A percentile compares a stretch with the other conserved stretches of the same genome.
Conservation (phyloP, 2,329 filamentous ascomycete species). For the Camillea tinctor region DNA sequence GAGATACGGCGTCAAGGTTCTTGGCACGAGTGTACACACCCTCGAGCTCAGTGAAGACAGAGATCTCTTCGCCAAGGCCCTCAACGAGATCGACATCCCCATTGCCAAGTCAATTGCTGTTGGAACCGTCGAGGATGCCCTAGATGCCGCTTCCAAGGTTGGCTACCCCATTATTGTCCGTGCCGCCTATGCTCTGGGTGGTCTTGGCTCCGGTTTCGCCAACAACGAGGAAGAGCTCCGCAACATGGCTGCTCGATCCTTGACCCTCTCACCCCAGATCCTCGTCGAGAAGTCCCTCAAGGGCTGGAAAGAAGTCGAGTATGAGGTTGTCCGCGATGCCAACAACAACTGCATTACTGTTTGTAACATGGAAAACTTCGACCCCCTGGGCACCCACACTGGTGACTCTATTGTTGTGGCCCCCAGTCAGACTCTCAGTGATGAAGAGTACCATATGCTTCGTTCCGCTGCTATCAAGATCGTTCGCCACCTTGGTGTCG, state of each 20-base stretch:
- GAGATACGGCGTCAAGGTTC: constrained; percentile 90
- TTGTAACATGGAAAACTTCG: constrained; percentile 99
- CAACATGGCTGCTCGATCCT: constrained; percentile 87
- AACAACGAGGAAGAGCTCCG: constrained; percentile 91
- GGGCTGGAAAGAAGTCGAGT: constrained; percentile 99
- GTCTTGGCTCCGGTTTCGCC: constrained; percentile 94
- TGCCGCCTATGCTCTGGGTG: constrained; percentile 93
- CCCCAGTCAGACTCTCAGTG: constrained; percentile 92
- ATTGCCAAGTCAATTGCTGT: constrained; percentile 97
- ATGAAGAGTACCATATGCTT: constrained; percentile 99
- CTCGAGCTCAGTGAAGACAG: constrained; percentile 93
- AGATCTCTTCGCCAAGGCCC: constrained; percentile 91
- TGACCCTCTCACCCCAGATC: constrained; percentile 93
- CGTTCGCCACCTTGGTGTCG: constrained; percentile 91
- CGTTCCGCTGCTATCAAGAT: constrained; percentile 97
- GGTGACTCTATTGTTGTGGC: constrained; percentile 98
- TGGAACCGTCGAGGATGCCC: constrained; percentile 83
- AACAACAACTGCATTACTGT: constrained; percentile 99
- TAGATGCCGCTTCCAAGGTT: constrained; percentile 80
- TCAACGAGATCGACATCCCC: constrained; percentile 96
- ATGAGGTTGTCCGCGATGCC: constrained; percentile 95
- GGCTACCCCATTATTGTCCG: constrained; percentile 98
- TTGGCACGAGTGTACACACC: constrained; percentile 92
- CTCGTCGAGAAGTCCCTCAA: constrained; percentile 98
- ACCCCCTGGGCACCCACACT: constrained; percentile 94